These are phyloP conservation scores for Crithidia sp. DNA, from an alignment of 208 protist genomes.

Conservation along the genomic window DNA sequence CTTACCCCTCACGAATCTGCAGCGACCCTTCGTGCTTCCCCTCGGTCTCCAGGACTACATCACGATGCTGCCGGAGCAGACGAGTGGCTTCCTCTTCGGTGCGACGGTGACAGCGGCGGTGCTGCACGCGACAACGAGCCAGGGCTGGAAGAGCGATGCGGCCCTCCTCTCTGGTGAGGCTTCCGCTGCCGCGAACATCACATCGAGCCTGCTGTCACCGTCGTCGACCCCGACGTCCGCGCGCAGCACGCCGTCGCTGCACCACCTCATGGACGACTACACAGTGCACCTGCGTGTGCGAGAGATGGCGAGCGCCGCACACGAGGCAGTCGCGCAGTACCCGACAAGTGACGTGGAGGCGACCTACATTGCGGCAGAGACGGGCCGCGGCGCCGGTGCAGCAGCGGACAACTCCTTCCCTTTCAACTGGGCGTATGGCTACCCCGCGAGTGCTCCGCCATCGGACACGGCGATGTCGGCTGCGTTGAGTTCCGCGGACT, in stretches of 20 bases:
- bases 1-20: constrained; percentile 63
- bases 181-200: constrained; percentile 17
- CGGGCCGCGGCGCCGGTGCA: constrained; percentile 24
- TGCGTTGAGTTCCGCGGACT: background rate
- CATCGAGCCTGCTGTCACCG: constrained; percentile 8
- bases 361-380: constrained; percentile 29
- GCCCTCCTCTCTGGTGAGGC: constrained; percentile 10
- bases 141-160: constrained; percentile 5
- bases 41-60: constrained; percentile 64
- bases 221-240: constrained; percentile 15
- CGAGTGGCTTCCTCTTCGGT: constrained; percentile 14
- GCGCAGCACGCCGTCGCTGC: constrained; percentile 36
- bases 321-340: constrained; percentile 29
- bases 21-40: constrained; percentile 73
- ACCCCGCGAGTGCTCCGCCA: constrained; percentile 28
- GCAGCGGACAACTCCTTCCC: constrained; percentile 30
- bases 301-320: constrained; percentile 37
- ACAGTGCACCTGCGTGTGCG: constrained; percentile 41
- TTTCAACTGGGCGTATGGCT: constrained; percentile 39
- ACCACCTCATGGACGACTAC: constrained; percentile 50
- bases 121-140: constrained; percentile 13
- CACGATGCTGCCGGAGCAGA: constrained; percentile 71
- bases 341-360: constrained; percentile 26
- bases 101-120: constrained; percentile 26
- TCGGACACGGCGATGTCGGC: constrained; percentile 18